Evolutionary conservation across 305 asterid species (phyloP), one percentile per base, ranked within the genome.

Genomic region (Fraxinus xanthoxyloides): DNA sequence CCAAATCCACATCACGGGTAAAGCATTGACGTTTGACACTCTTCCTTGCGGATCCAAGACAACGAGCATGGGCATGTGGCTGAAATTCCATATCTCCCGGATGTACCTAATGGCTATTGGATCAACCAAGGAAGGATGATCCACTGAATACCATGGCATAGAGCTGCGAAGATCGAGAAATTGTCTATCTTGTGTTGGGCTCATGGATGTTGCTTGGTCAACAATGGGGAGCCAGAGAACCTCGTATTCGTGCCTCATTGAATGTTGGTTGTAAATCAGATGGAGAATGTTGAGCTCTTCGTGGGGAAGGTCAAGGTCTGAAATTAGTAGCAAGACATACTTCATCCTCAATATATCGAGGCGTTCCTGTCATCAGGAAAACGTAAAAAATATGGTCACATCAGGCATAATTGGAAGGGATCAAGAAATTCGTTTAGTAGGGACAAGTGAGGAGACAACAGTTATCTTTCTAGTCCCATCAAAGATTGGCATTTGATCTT

Each of bases 1-100:
- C 97, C 98, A 95, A 76, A 93, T 95, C 97, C 98, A 93, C 90
- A 95, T 91, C 95, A 95, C 92, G 21, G 95, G 97, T 4, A 93
- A 80, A 3, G 98, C 98, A 75, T 95, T 93, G 1, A 81, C 69
- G 21, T 91, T 93, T 0, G 94, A 80, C 24, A 89, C 92, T 82
- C 87, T 92, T 0, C 95, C 98, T 32, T 88, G 97, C 0, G 97
- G 95, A 77, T 95, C 98, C 73, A 93, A 75, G 15, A 93, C 98
- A 0, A 93, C 95, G 21, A 95, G 93, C 87, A 92, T 90, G 7
- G 98, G 97, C 90, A 85, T 92, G 83, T 92, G 92, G 6, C 59
- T 78, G 81, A 92, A 95, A 15, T 85, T 89, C 93, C 95, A 93
- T 24, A 79, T 84, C 56, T 92, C 97, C 24, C 84, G 84, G 79